phyloP scores from a whole-genome alignment of 2,329 filamentous ascomycete genomes.

The Fusarium incarnatum region DNA sequence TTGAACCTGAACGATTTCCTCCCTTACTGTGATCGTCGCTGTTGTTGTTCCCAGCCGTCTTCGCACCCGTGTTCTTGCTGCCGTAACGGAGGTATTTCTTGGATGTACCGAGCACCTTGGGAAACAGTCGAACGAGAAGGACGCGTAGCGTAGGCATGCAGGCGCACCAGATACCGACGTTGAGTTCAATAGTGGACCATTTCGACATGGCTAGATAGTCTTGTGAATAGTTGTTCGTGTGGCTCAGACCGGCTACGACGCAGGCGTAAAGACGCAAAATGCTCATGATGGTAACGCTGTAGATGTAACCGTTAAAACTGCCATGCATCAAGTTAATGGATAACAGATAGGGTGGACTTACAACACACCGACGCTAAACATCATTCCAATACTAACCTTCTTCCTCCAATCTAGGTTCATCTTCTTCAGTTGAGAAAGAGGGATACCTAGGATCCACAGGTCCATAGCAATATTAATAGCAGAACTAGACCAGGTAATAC shows the following conservation, averaged over 20 bases:
- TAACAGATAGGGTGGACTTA: constrained; percentile 39
- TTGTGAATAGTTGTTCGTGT: background rate
- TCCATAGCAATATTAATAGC: constrained; percentile 64
- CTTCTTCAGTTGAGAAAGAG: constrained; percentile 57
- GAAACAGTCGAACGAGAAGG: background rate
- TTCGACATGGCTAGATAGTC: constrained; percentile 1
- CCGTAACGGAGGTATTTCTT: background rate
- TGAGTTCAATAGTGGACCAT: background rate
- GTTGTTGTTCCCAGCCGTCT: too few relatives aligned
- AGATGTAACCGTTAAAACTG: background rate
- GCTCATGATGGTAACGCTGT: background rate
- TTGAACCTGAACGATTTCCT: background rate
- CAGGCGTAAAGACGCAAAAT: background rate
- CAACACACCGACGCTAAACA: constrained; percentile 64
- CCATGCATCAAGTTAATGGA: accelerated
- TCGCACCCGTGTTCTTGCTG: background rate
- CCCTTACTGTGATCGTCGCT: too few relatives aligned
- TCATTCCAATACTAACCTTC: constrained; percentile 59
- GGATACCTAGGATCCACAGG: constrained; percentile 63
- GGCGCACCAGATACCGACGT: background rate
- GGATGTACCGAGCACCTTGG: background rate
- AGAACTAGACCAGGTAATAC: constrained; percentile 63
- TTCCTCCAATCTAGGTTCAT: constrained; percentile 60
- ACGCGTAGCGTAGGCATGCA: background rate
- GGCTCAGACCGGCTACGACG: background rate